Conservation (phyloP, 78 protist genomes). For the slime mould (Dictyostelium discoideum) region DNA sequence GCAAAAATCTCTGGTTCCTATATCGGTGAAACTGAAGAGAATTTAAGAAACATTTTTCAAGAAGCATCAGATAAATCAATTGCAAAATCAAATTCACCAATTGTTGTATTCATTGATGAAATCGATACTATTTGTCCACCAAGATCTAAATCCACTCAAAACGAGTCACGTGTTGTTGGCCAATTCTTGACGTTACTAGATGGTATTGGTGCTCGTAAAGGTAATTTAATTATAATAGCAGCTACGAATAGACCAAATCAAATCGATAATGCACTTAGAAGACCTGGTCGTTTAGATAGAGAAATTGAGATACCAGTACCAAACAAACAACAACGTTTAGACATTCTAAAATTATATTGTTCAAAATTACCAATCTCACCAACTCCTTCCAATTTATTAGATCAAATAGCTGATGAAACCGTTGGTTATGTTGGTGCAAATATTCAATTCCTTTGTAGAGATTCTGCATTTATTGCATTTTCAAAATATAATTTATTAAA, state of each 20-base stretch:
- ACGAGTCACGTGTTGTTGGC: conserved; percentile 73
- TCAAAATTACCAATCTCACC: conserved; percentile 22
- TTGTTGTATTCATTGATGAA: conserved; percentile 75
- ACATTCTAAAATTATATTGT: conserved; percentile 33
- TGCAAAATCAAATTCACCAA: not conserved
- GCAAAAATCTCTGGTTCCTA: conserved; percentile 58
- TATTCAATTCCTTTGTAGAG: conserved; percentile 69
- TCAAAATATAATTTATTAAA: not conserved
- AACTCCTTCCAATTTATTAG: not conserved
- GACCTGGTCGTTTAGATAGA: conserved; percentile 85
- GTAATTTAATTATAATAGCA: conserved; percentile 78
- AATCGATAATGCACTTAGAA: conserved; percentile 84
- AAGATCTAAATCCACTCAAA: conserved; percentile 43
- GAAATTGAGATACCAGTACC: conserved; percentile 83
- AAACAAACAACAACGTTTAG: conserved; percentile 32
- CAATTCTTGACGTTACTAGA: conserved; percentile 75
- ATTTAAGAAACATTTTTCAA: conserved; percentile 39
- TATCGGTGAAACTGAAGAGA: conserved; percentile 81
- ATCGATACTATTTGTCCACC: conserved; percentile 76
- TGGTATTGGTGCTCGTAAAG: conserved; percentile 54
- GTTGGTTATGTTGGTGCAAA: conserved; percentile 85
- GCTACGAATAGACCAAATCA: conserved; percentile 85
- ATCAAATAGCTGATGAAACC: conserved; percentile 30
- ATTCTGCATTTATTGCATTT: conserved; percentile 68
- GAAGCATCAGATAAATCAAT: conserved; percentile 13